These are phyloP conservation scores for Aspergillus sparsus DNA, from an alignment of 495 filamentous ascomycete genomes.

Conservation along the genomic window DNA sequence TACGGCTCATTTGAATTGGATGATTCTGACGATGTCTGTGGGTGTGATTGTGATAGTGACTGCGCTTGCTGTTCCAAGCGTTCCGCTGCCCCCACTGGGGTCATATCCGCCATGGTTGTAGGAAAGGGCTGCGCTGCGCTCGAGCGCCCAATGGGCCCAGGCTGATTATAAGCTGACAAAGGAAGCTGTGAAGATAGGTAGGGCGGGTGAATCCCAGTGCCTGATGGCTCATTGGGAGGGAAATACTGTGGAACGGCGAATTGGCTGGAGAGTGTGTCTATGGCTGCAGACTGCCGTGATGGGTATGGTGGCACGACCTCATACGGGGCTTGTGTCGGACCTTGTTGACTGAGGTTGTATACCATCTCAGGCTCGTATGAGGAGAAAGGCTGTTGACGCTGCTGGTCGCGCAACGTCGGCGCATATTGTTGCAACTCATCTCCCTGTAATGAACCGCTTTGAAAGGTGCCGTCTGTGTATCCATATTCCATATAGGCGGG, in stretches of 20 bases:
- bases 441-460: conserved; percentile 43
- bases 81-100: conserved; percentile 39
- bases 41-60: conserved; percentile 45
- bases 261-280: conserved; percentile 75
- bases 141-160: conserved; percentile 52
- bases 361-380: conserved; percentile 68
- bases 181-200: conserved; percentile 56
- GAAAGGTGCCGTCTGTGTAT: conserved; percentile 46
- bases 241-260: conserved; percentile 80
- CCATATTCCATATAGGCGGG: conserved; percentile 45
- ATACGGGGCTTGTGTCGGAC: conserved; percentile 68
- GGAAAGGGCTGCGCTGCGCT: conserved; percentile 54
- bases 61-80: conserved; percentile 39
- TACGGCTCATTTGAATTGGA: conserved; percentile 64
- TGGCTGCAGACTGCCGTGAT: conserved; percentile 74
- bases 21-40: conserved; percentile 36
- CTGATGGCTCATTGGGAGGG: conserved; percentile 64
- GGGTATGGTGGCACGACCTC: conserved; percentile 76
- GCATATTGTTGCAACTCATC: conserved; percentile 49
- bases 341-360: conserved; percentile 75
- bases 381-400: conserved; percentile 41
- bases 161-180: conserved; percentile 56
- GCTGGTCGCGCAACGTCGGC: conserved; percentile 41
- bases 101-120: conserved; percentile 56
- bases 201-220: conserved; percentile 57